A percentile compares a stretch with the other conserved stretches of the same genome.
Conservation (phyloP, 2,329 filamentous ascomycete genomes). For the Onygenales sp. region DNA sequence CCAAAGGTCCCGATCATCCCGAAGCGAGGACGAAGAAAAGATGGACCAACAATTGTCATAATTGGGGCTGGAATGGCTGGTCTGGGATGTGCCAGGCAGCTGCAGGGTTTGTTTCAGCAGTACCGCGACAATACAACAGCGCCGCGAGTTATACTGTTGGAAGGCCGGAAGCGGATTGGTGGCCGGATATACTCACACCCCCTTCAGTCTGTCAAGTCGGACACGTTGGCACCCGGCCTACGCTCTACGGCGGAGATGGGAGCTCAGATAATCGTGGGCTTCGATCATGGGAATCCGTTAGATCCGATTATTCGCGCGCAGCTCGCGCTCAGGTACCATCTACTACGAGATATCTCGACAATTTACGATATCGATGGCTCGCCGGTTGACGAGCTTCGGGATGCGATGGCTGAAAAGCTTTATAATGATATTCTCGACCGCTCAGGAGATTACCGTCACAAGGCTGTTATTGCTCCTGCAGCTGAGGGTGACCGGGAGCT, state of each 20-base stretch:
- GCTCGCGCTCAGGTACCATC: slow-evolving; percentile 75
- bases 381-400: slow-evolving; percentile 66
- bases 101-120: slow-evolving; percentile 77
- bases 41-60: slow-evolving; percentile 67
- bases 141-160: slow-evolving; percentile 70
- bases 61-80: slow-evolving; percentile 94
- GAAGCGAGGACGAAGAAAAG: slow-evolving; percentile 34
- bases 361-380: slow-evolving; percentile 64
- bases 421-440: slow-evolving; percentile 94
- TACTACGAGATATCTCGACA: slow-evolving; percentile 68
- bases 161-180: slow-evolving; percentile 78
- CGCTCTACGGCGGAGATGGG: slow-evolving; percentile 88
- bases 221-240: slow-evolving; percentile 44
- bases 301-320: slow-evolving; percentile 87
- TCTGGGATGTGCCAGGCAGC: slow-evolving; percentile 79
- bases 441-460: slow-evolving; percentile 82
- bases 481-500: slow-evolving; percentile 75
- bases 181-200: slow-evolving; percentile 87
- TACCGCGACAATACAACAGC: slow-evolving; percentile 60
- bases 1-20: slow-evolving; percentile 34
- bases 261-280: slow-evolving; percentile 95
- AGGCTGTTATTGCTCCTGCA: slow-evolving; percentile 57
- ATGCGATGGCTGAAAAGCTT: slow-evolving; percentile 77
- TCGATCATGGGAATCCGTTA: slow-evolving; percentile 88
- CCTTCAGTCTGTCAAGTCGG: slow-evolving; percentile 49